A percentile compares a stretch with the other conserved stretches of the same genome.
phyloP scores from a whole-genome alignment of 768 basidiomycete species.

The Ramaria sp. region DNA sequence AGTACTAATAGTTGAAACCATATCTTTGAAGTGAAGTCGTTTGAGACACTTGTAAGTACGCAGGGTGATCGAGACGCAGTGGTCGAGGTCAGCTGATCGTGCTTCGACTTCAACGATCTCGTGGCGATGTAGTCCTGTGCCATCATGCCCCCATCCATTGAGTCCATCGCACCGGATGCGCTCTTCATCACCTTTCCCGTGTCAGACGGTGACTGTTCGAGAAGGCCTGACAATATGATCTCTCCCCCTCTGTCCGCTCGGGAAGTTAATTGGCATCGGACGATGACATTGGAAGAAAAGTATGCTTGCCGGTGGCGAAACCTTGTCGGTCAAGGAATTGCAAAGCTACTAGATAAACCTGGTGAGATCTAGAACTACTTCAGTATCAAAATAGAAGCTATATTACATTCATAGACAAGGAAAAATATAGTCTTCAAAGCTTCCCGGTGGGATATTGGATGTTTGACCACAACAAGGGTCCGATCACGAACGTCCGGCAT shows the following conservation, averaged over 20 bases:
- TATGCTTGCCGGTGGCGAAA: conserved; percentile 1
- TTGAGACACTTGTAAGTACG: too few relatives aligned
- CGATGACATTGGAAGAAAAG: not conserved
- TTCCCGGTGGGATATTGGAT: conserved; percentile 63
- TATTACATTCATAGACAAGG: not conserved
- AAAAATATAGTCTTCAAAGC: conserved; percentile 33
- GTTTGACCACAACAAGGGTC: conserved; percentile 69
- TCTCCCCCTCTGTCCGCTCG: not conserved
- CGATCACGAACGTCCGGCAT: conserved; percentile 41
- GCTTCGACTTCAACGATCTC: too few relatives aligned
- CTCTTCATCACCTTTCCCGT: not conserved
- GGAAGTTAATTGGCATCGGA: conserved; percentile 2
- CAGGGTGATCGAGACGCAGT: too few relatives aligned
- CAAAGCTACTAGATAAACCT: not conserved
- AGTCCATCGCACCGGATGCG: not conserved
- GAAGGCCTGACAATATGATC: not conserved
- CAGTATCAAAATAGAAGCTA: not conserved
- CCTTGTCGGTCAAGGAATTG: not conserved
- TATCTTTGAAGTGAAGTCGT: too few relatives aligned
- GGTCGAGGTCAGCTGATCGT: too few relatives aligned
- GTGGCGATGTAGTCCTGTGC: not conserved
- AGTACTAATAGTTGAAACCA: too few relatives aligned
- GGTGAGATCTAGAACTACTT: not conserved
- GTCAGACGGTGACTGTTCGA: not conserved
- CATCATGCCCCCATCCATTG: not conserved